These are phyloP conservation scores for Salix udensis DNA, from an alignment of 345 rosid species.

Conservation along the genomic window DNA sequence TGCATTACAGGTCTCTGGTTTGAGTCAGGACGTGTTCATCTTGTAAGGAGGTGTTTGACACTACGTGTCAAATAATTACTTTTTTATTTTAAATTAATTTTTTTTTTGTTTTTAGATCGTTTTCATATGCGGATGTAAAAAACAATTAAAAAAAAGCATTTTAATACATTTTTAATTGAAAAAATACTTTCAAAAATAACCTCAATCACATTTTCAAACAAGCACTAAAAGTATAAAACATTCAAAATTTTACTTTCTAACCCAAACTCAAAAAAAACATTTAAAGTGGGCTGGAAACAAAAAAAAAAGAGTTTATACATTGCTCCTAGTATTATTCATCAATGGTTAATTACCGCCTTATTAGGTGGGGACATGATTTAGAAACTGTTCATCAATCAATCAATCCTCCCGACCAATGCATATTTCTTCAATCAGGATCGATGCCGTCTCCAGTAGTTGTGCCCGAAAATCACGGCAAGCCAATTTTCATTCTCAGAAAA, in stretches of 20 bases:
- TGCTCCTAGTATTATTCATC: background rate
- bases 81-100: no score
- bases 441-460: background rate
- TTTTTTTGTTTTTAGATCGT: no score
- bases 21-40: rapidly evolving
- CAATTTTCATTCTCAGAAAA: background rate
- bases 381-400: background rate
- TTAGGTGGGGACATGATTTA: background rate
- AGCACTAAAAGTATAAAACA: no score
- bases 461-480: conserved; percentile 2
- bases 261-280: no score
- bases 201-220: rapidly evolving
- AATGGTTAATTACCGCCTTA: background rate
- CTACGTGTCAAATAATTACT: no score
- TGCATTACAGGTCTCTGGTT: no score
- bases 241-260: rapidly evolving
- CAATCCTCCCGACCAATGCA: background rate
- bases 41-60: no score
- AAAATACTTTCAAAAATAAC: no score
- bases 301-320: background rate
- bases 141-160: no score
- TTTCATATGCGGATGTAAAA: no score
- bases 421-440: background rate
- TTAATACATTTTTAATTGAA: no score
- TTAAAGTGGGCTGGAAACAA: no score